A percentile compares a stretch with the other conserved stretches of the same genome.
These are phyloP conservation scores for Colletotrichum kahawae DNA, from an alignment of 2,329 filamentous ascomycete genomes.

Conservation along the genomic window DNA sequence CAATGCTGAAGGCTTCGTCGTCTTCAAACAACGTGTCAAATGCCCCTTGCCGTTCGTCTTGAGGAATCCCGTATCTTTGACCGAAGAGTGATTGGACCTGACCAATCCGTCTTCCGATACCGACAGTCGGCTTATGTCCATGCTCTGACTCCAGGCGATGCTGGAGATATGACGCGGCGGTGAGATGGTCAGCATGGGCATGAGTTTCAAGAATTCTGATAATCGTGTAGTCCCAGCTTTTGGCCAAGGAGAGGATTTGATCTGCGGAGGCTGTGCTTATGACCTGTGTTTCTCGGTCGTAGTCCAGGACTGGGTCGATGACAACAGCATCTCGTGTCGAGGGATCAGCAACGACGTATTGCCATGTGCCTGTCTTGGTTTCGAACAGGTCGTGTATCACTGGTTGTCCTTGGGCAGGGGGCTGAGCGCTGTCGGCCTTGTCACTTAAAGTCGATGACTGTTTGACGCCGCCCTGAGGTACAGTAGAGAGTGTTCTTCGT, in stretches of 20 bases:
- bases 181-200: slow-evolving; percentile 65
- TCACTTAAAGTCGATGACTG: neutral
- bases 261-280: slow-evolving; percentile 61
- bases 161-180: slow-evolving; percentile 63
- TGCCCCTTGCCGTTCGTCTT: slow-evolving; percentile 44
- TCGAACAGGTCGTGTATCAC: slow-evolving; percentile 44
- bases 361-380: slow-evolving; percentile 55
- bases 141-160: slow-evolving; percentile 39
- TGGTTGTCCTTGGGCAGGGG: slow-evolving; percentile 28
- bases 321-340: slow-evolving; percentile 53
- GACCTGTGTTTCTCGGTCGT: slow-evolving; percentile 42
- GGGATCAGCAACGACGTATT: slow-evolving; percentile 64
- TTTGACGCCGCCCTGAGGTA: neutral
- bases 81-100: slow-evolving; percentile 57
- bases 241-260: slow-evolving; percentile 47
- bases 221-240: slow-evolving; percentile 51
- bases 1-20: slow-evolving; percentile 57
- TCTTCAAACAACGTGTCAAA: slow-evolving; percentile 62
- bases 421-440: neutral
- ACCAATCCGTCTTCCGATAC: slow-evolving; percentile 60
- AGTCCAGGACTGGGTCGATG: slow-evolving; percentile 68
- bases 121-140: slow-evolving; percentile 44
- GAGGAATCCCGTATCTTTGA: slow-evolving; percentile 49
- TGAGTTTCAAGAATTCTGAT: slow-evolving; percentile 66
- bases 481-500: neutral